A percentile compares a stretch with the other conserved stretches of the same genome.
Conservation (phyloP, 2,329 filamentous ascomycete species). For the Colletotrichum limetticola region DNA sequence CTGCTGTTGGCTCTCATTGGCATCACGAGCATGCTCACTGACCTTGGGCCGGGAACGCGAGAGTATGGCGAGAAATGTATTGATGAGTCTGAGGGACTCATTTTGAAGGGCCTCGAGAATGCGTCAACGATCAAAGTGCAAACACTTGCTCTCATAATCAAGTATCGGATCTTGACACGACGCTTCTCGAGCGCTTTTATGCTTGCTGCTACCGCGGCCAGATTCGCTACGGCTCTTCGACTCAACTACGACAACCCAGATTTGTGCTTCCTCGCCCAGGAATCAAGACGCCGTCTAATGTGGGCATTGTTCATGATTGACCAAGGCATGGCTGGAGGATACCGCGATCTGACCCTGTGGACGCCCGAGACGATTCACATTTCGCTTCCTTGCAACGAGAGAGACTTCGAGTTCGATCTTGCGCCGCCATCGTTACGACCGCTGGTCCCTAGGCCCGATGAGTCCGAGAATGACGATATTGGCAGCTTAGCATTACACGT, state of each 20-base stretch:
- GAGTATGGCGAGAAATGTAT: conserved; percentile 66
- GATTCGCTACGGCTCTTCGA: conserved; percentile 60
- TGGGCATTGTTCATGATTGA: conserved; percentile 62
- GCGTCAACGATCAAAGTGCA: conserved; percentile 66
- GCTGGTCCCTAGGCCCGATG: conserved; percentile 57
- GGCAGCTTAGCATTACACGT: conserved; percentile 67
- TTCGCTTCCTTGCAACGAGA: conserved; percentile 60
- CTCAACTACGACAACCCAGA: conserved; percentile 60
- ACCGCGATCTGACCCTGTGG: conserved; percentile 58
- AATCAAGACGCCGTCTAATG: conserved; percentile 57
- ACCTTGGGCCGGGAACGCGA: conserved; percentile 62
- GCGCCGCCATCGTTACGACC: conserved; percentile 62
- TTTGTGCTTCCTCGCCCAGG: conserved; percentile 55
- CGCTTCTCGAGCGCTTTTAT: conserved; percentile 60
- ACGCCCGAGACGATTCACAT: conserved; percentile 55
- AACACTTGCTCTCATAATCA: conserved; percentile 55
- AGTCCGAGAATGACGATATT: conserved; percentile 62
- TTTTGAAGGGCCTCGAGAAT: conserved; percentile 63
- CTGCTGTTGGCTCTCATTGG: conserved; percentile 65
- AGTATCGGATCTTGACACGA: conserved; percentile 57
- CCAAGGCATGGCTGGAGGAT: conserved; percentile 57
- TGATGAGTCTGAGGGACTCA: conserved; percentile 63
- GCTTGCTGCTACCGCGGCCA: conserved; percentile 56
- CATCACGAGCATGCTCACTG: conserved; percentile 66
- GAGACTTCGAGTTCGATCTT: conserved; percentile 61